These are phyloP conservation scores for Shiraia sp. DNA, from an alignment of 2,329 filamentous ascomycete genomes.

Conservation along the genomic window DNA sequence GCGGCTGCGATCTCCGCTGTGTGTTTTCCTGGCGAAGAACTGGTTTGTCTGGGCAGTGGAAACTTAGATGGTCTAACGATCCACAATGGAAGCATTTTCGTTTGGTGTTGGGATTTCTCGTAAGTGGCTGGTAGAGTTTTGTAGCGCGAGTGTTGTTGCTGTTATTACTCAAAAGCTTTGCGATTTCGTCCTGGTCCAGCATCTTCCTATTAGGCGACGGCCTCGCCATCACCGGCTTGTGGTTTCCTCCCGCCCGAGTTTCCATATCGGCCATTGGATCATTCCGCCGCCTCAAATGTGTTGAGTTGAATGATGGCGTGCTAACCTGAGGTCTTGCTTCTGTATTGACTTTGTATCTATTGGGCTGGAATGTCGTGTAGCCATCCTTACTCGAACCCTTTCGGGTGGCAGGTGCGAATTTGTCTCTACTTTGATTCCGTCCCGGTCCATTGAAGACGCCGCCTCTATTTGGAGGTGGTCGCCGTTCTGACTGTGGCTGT, in stretches of 20 bases:
- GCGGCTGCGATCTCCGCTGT: background rate
- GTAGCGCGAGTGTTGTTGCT: conserved; percentile 6
- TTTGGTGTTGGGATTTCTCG: conserved; percentile 23
- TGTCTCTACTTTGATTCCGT: conserved; percentile 23
- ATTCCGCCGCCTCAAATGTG: conserved; percentile 32
- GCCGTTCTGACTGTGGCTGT: conserved; percentile 16
- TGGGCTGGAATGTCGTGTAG: conserved; percentile 7
- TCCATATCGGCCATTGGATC: conserved; percentile 14
- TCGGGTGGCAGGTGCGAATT: conserved; percentile 14
- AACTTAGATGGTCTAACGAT: conserved; percentile 26
- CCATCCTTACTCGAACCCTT: conserved; percentile 4
- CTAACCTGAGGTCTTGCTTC: conserved; percentile 31
- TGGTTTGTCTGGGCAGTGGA: conserved; percentile 30
- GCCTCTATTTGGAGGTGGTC: conserved; percentile 14
- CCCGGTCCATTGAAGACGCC: conserved; percentile 17
- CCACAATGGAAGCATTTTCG: conserved; percentile 39
- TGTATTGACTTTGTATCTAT: conserved; percentile 37
- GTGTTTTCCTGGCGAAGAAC: conserved; percentile 19
- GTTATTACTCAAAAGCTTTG: conserved; percentile 24
- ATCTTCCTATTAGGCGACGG: conserved; percentile 19
- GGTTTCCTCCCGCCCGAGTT: conserved; percentile 4
- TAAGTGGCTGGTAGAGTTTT: conserved; percentile 27
- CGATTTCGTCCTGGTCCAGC: conserved; percentile 35
- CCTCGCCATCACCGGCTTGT: conserved; percentile 4
- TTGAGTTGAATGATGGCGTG: conserved; percentile 29